Evolutionary conservation across 176 grass and related monocot species (phyloP).

Genomic region (Triticum dicoccoides): DNA sequence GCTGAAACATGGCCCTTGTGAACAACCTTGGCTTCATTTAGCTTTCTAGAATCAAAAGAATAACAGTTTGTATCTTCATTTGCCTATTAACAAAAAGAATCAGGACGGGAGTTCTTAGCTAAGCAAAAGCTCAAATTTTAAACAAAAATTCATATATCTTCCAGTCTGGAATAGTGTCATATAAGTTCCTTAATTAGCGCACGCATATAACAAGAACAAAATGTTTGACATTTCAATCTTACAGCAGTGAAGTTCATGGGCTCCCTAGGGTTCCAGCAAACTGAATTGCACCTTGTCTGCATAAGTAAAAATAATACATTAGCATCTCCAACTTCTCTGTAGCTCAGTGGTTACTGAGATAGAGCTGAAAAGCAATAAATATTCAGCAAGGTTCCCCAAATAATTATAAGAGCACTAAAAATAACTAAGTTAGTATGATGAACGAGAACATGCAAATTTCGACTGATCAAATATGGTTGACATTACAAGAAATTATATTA

Average conservation of each 20-base stretch:
- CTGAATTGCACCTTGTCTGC: constrained; percentile 89
- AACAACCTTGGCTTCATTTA: constrained; percentile 89
- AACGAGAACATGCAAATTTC: not conserved
- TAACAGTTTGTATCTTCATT: constrained; percentile 99
- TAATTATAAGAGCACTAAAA: not conserved
- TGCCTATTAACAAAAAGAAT: constrained; percentile 55
- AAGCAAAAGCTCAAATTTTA: not conserved
- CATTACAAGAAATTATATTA: not conserved
- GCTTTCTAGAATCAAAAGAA: constrained; percentile 85
- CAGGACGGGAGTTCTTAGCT: constrained; percentile 26
- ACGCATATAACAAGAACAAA: not conserved
- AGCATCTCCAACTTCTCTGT: constrained; percentile 5
- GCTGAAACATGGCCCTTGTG: constrained; percentile 99
- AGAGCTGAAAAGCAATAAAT: constrained; percentile 8
- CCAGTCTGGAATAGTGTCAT: not conserved
- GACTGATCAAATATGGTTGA: not conserved
- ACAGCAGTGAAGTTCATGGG: constrained; percentile 98
- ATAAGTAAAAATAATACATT: constrained; percentile 41
- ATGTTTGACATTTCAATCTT: constrained; percentile 34
- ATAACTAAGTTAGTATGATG: not conserved
- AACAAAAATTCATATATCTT: not conserved
- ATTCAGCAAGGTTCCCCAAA: not conserved
- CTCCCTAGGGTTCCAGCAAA: constrained; percentile 97
- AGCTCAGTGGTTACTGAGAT: not conserved
- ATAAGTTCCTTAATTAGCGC: not conserved